Conservation (phyloP, 208 protist species). For the Acanthamoeba triangularis region DNA sequence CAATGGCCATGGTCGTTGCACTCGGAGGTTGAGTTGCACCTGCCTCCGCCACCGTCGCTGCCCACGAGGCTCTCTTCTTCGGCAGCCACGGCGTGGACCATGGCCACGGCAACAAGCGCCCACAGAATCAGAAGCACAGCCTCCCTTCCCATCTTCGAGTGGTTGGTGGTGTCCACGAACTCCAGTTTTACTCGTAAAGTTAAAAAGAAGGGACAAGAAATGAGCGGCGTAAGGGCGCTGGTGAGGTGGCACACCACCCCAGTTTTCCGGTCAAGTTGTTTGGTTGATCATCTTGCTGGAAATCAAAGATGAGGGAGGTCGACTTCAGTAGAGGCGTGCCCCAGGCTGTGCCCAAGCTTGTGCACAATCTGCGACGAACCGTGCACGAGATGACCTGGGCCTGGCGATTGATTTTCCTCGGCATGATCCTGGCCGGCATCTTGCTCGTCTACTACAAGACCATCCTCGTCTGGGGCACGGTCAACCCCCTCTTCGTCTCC, state of each 20-base stretch:
- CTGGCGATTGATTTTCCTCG: not conserved
- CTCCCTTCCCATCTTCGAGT: no score
- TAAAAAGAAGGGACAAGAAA: no score
- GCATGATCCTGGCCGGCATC: not conserved
- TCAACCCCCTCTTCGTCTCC: constrained; percentile 42
- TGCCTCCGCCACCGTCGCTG: not conserved
- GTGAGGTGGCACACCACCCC: no score
- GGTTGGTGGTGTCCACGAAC: no score
- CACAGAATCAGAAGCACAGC: no score
- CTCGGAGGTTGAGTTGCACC: not conserved
- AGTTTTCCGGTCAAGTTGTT: no score
- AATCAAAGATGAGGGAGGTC: not conserved
- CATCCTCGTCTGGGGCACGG: constrained; percentile 47
- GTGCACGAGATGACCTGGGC: constrained; percentile 2
- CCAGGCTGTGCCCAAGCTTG: not conserved
- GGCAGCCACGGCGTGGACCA: not conserved
- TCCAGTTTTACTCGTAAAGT: no score
- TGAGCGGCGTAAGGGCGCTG: no score
- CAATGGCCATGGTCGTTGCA: not conserved
- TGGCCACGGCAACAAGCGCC: not conserved
- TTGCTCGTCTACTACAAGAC: constrained; percentile 63
- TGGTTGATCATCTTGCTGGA: not conserved
- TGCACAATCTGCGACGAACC: not conserved
- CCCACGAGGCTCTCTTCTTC: no score
- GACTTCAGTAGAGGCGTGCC: not conserved